Percentiles rank a stretch among this genome's conserved stretches.
phyloP scores from a whole-genome alignment of 441 rosid species.

The Jatropha podagrica region DNA sequence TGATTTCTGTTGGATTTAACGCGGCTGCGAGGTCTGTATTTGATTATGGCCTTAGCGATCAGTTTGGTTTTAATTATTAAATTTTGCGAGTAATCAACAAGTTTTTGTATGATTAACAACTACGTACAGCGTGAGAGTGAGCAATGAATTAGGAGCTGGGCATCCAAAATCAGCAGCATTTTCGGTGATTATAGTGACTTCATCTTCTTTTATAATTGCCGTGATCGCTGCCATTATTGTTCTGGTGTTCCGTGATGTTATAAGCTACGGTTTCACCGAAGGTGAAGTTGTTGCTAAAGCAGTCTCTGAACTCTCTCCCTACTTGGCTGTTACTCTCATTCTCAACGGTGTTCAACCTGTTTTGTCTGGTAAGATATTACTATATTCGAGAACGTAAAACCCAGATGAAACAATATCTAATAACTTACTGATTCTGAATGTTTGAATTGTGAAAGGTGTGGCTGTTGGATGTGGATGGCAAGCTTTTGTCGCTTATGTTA shows the following conservation, averaged over 20 bases:
- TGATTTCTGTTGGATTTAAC: not conserved
- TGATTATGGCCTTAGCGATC: not conserved
- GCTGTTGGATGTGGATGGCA: slow-evolving; percentile 49
- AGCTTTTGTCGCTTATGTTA: slow-evolving; percentile 29
- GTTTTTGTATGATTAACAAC: not conserved
- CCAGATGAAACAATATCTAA: no score
- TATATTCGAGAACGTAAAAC: not conserved
- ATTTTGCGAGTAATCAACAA: not conserved
- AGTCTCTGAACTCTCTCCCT: slow-evolving; percentile 46
- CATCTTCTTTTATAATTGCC: slow-evolving; percentile 29
- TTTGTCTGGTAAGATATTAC: slow-evolving; percentile 36
- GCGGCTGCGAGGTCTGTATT: not conserved
- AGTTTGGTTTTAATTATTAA: not conserved
- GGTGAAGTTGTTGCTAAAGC: slow-evolving; percentile 41
- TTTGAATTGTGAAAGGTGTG: slow-evolving; percentile 28
- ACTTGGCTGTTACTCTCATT: slow-evolving; percentile 37
- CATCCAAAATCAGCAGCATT: slow-evolving; percentile 45
- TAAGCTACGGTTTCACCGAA: slow-evolving; percentile 49
- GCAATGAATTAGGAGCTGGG: slow-evolving; percentile 55
- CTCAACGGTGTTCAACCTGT: slow-evolving; percentile 52
- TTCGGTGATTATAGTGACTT: slow-evolving; percentile 33
- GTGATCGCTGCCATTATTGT: slow-evolving; percentile 29
- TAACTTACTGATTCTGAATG: no score
- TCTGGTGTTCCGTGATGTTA: slow-evolving; percentile 32
- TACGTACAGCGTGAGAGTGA: slow-evolving; percentile 41